Evolutionary conservation across 805 yeast species (phyloP).

Genomic region (Saccharomyces jurei): DNA sequence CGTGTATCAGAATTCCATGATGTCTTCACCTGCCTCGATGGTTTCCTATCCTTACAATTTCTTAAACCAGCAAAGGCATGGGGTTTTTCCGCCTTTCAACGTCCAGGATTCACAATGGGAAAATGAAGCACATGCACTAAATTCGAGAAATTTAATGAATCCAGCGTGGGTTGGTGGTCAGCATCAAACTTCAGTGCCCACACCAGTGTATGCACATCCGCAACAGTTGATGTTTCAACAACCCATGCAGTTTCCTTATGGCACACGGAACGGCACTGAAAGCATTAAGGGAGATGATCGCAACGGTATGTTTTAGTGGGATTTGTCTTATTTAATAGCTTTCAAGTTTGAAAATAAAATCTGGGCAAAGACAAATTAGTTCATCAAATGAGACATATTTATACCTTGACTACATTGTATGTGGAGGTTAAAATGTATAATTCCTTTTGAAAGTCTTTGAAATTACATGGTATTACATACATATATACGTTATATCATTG

Average conservation of each 20-base stretch:
- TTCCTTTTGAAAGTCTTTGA: constrained; percentile 2
- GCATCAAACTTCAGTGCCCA: neutral
- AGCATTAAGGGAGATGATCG: neutral
- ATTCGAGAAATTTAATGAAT: neutral
- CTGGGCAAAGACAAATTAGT: too few species aligned
- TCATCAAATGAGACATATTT: too few species aligned
- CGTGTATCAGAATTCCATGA: neutral
- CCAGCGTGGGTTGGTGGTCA: neutral
- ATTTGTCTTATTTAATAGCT: neutral
- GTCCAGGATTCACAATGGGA: neutral
- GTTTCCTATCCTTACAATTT: neutral
- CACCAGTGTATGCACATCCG: constrained; percentile 1
- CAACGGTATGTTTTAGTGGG: neutral
- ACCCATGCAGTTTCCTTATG: neutral
- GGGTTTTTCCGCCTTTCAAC: neutral
- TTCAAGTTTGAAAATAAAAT: neutral
- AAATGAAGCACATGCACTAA: neutral
- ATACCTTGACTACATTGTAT: neutral
- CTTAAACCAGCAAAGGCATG: neutral
- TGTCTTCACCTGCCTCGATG: neutral
- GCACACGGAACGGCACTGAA: neutral
- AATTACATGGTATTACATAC: neutral
- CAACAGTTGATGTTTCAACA: constrained; percentile 2
- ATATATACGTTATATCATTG: constrained; percentile 1
- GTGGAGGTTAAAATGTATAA: neutral